phyloP scores from a whole-genome alignment of 768 basidiomycete genomes.

The Psilocybe cubensis region DNA sequence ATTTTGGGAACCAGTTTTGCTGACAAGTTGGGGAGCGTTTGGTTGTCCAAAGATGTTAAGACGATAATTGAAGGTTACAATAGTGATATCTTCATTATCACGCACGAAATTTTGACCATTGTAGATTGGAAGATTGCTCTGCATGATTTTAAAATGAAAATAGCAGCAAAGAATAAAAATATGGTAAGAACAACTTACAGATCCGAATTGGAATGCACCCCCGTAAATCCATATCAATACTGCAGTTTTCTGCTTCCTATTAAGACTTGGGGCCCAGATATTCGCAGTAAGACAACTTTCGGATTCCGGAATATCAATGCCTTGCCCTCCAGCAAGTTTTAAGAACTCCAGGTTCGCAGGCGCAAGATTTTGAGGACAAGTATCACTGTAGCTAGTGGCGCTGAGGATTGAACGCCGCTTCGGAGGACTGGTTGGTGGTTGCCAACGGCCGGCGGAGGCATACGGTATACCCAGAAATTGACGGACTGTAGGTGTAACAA shows the following conservation, averaged over 20 bases:
- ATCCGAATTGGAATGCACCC: slow-evolving; percentile 38
- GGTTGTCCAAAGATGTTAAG: slow-evolving; percentile 44
- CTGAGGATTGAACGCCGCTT: slow-evolving; percentile 18
- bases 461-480: slow-evolving; percentile 39
- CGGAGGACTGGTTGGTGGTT: slow-evolving; percentile 29
- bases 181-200: slow-evolving; percentile 24
- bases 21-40: slow-evolving; percentile 38
- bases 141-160: not conserved
- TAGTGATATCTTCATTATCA: slow-evolving; percentile 35
- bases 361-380: slow-evolving; percentile 31
- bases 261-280: slow-evolving; percentile 38
- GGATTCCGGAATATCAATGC: slow-evolving; percentile 31
- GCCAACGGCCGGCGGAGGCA: slow-evolving; percentile 37
- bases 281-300: slow-evolving; percentile 42
- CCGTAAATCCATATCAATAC: slow-evolving; percentile 43
- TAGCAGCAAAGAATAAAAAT: not conserved
- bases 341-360: slow-evolving; percentile 26
- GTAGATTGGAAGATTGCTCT: slow-evolving; percentile 33
- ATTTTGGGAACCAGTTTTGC: slow-evolving; percentile 30
- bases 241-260: slow-evolving; percentile 36
- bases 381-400: slow-evolving; percentile 32
- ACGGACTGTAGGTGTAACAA: slow-evolving; percentile 29
- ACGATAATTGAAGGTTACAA: slow-evolving; percentile 43
- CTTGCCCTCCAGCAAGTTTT: slow-evolving; percentile 25
- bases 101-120: slow-evolving; percentile 33